Conservation (phyloP, 2,329 filamentous ascomycete genomes). For the Rhynchosporium graminicola region DNA sequence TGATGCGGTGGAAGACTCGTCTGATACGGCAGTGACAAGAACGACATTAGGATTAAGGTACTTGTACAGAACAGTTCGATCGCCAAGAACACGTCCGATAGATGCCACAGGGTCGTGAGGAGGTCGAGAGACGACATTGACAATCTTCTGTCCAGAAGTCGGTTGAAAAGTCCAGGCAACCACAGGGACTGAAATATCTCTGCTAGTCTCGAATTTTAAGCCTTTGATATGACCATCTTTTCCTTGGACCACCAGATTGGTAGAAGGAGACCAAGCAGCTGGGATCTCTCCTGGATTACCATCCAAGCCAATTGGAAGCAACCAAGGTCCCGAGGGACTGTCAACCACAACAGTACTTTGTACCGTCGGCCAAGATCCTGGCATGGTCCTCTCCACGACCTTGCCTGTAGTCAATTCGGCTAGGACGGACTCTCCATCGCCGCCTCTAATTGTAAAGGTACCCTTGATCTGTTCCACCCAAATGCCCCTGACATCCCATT, state of each 20-base stretch:
- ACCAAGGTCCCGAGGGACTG: constrained; percentile 52
- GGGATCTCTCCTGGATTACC: constrained; percentile 53
- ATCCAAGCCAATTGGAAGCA: constrained; percentile 54
- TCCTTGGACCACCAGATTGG: constrained; percentile 56
- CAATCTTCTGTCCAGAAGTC: constrained; percentile 65
- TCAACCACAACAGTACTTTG: constrained; percentile 55
- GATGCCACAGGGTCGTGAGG: constrained; percentile 86
- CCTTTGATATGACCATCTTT: constrained; percentile 55
- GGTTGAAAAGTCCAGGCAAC: constrained; percentile 74
- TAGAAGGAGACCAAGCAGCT: constrained; percentile 49
- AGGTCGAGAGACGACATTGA: constrained; percentile 67
- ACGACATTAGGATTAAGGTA: constrained; percentile 88
- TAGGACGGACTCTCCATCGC: constrained; percentile 61
- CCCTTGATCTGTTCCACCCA: constrained; percentile 59
- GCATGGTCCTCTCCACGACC: constrained; percentile 47
- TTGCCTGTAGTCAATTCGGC: constrained; percentile 55
- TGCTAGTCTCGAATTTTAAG: constrained; percentile 51
- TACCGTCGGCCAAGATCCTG: constrained; percentile 45
- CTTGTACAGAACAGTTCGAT: constrained; percentile 95
- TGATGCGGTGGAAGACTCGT: constrained; percentile 59
- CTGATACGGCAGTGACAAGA: constrained; percentile 69
- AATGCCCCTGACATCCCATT: constrained; percentile 70
- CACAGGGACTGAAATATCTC: constrained; percentile 46
- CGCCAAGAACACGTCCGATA: constrained; percentile 89
- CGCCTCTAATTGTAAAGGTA: constrained; percentile 40